Evolutionary conservation across 78 protist genomes (phyloP), one percentile per base, ranked within the genome.

Genomic region (Capsaspora owczarzaki): DNA sequence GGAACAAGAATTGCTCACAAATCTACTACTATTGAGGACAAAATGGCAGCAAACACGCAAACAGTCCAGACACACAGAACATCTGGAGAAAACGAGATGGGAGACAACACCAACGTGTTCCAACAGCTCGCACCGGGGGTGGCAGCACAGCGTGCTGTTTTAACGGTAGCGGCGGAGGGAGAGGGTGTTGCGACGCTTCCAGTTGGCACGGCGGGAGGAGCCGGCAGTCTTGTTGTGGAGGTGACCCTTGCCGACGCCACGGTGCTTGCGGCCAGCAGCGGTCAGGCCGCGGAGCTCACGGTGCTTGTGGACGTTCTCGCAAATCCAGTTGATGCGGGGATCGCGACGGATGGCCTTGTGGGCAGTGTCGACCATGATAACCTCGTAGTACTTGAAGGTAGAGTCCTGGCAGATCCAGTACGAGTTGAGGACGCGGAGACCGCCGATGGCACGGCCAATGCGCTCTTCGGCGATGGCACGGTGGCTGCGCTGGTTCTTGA

Each of bases 261-360:
- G 92, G 83, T 76, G 85, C 74, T 74, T 46, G 79, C 86, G 79
- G 76, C 99, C 99, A 68, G 99, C 96, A 14, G 95, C 53, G 81
- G 99, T 98, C 74, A 95, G 94, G 61, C 99, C 99, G 63, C 99
- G 95, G 61, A 82, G 83, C 84, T 89, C 95, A 74, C 99, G 90
- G 89, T 92, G 96, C 89, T 95, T 96, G 93, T 89, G 93, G 75
- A 81, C 90, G 71, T 96, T 84, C 63, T 77, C 63, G 90, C 81
- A 70, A 89, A 97, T 95, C 99, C 99, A 98, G 98, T 96, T 94
- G 93, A 93, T 91, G 78, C 95, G 85, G 53, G 99, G 96, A 82
- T 98, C 99, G 85, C 78, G 46, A 89, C 98, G 94, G 96, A 97
- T 91, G 61, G 95, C 95, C 80, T 51, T 69, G 94, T 97, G 99